Evolutionary conservation across 2,329 filamentous ascomycete species (phyloP), one percentile per base, ranked within the genome.

Genomic region (Fusarium sublunatum): DNA sequence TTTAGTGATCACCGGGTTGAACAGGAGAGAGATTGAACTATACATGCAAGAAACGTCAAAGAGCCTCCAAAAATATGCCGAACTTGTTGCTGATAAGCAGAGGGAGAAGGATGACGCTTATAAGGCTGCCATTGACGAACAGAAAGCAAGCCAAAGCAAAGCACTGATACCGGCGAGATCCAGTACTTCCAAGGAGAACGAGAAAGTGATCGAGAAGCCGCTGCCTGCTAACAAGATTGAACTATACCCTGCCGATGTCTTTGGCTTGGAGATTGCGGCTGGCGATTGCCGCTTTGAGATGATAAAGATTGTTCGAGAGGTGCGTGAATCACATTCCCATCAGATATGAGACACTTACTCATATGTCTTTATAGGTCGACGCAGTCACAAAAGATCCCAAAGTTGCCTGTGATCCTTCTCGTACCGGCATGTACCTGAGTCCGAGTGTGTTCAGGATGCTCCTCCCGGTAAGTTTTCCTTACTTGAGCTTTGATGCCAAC

Each of bases 301-400:
- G 41, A 44, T 44, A 28, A 44, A 44, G 29, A 34, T 44, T 13
- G 41, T 44, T 13, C 19, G 41, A 34, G 43, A 46, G 31, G 43
- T 46, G 25, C 5, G 36, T 7, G 6, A 13, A 3, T 11, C 25
- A 26, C 6, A 6, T 5, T n/a, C n/a, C n/a, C 6, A 12, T 5
- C 11, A 10, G 7, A 2, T 3, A 32, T 25, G 22, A 13, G 13
- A 4, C 6, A 12, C 9, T 13, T 40, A 7, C 22, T 40, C 9
- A 40, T 12, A 7, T 40, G 3, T 12, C 3, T 26, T 12, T 13
- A 6, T 12, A 40, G 36, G 36, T 40, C 6, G 36, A 40, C 7
- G 36, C 36, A n/a, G 36, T 40, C 9, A 40, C 36, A 25, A 40
- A 25, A 28, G 40, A 42, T 11, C 40, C 40, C 5, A 15, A 29